Percentiles rank a stretch among this genome's conserved stretches.
Conservation (phyloP, 768 basidiomycete genomes). For the Boletales sp. region DNA sequence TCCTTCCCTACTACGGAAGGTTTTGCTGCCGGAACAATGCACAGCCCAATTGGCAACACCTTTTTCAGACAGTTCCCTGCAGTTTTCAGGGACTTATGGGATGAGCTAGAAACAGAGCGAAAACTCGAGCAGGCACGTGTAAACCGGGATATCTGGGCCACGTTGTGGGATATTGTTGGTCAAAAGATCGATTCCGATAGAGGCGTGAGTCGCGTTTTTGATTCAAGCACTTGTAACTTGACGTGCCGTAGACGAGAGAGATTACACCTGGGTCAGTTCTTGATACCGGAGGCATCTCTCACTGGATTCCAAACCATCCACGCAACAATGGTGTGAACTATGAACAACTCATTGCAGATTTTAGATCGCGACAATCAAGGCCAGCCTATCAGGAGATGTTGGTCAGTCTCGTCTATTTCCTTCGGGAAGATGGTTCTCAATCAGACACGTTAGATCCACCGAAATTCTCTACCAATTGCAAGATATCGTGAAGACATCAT, state of each 20-base stretch:
- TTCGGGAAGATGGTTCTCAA: background rate
- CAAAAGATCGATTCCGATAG: slow-evolving; percentile 45
- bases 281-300: slow-evolving; percentile 16
- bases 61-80: slow-evolving; percentile 80
- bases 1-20: slow-evolving; percentile 62
- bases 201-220: slow-evolving; percentile 36
- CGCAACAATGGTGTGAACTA: slow-evolving; percentile 23
- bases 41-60: slow-evolving; percentile 47
- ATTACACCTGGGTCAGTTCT: slow-evolving; percentile 15
- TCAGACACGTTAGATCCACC: slow-evolving; percentile 49
- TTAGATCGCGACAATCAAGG: slow-evolving; percentile 59
- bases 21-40: slow-evolving; percentile 52
- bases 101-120: slow-evolving; percentile 70
- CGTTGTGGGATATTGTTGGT: slow-evolving; percentile 59
- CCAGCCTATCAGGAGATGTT: slow-evolving; percentile 85
- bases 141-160: slow-evolving; percentile 72
- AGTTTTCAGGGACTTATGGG: slow-evolving; percentile 87
- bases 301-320: background rate
- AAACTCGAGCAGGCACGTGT: slow-evolving; percentile 56
- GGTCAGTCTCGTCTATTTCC: slow-evolving; percentile 41
- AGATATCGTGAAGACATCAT: slow-evolving; percentile 73
- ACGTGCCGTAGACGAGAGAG: slow-evolving; percentile 15
- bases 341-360: slow-evolving; percentile 55
- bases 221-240: background rate
- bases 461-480: slow-evolving; percentile 83